phyloP scores from a whole-genome alignment of 306 rosid genomes.

The Vigna radiata region DNA sequence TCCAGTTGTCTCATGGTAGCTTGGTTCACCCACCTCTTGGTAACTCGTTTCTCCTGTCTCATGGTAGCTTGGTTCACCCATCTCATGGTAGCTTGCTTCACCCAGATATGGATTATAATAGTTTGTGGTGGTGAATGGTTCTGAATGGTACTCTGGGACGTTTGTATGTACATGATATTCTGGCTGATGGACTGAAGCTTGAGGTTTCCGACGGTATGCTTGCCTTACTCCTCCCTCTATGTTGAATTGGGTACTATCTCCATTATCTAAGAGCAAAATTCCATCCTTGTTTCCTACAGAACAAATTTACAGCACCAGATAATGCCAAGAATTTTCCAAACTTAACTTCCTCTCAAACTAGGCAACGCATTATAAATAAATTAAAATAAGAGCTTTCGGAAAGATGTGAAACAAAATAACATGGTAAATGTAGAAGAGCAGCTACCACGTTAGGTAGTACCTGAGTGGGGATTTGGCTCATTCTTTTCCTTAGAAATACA shows the following conservation, averaged over 20 bases:
- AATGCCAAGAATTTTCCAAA: constrained; percentile 1
- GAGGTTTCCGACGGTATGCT: constrained; percentile 49
- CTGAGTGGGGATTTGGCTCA: constrained; percentile 56
- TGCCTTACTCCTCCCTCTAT: constrained; percentile 53
- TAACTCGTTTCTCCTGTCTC: constrained; percentile 51
- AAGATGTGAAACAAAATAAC: background rate
- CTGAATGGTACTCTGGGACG: constrained; percentile 46
- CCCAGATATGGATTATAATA: constrained; percentile 55
- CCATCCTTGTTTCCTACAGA: constrained; percentile 58
- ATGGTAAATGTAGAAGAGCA: constrained; percentile 32
- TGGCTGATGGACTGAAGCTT: constrained; percentile 43
- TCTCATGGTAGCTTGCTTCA: constrained; percentile 46
- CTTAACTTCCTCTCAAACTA: constrained; percentile 25
- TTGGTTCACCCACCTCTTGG: constrained; percentile 46
- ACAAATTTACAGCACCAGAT: constrained; percentile 28
- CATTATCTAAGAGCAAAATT: constrained; percentile 41
- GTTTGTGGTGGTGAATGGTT: constrained; percentile 53
- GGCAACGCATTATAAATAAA: constrained; percentile 4
- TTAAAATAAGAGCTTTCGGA: background rate
- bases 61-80: constrained; percentile 57
- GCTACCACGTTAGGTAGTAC: constrained; percentile 39
- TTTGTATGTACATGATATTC: constrained; percentile 51
- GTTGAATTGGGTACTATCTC: constrained; percentile 48
- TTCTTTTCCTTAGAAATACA: constrained; percentile 58
- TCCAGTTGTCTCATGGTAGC: constrained; percentile 55